Evolutionary conservation across 805 yeast genomes (phyloP).

Genomic region (Barnettozyma sucrosica): DNA sequence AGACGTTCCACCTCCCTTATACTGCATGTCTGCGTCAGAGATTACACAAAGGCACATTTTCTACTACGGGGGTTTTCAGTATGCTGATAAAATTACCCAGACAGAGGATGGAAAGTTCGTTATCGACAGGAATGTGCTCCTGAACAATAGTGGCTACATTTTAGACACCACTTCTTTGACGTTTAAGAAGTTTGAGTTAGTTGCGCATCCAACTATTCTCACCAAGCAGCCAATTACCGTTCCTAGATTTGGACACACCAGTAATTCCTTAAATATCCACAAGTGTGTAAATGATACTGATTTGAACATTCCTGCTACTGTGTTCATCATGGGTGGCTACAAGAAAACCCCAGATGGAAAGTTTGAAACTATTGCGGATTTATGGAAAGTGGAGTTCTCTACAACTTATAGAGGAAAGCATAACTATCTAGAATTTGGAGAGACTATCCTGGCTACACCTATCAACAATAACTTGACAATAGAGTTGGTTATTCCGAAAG

Average conservation of each 20-base stretch:
- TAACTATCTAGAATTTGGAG: slow-evolving; percentile 33
- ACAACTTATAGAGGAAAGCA: slow-evolving; percentile 32
- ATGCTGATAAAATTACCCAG: slow-evolving; percentile 23
- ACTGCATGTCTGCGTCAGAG: slow-evolving; percentile 42
- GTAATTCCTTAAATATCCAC: slow-evolving; percentile 23
- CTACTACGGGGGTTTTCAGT: slow-evolving; percentile 66
- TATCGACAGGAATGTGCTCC: slow-evolving; percentile 36
- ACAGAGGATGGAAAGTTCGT: slow-evolving; percentile 31
- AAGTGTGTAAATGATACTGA: slow-evolving; percentile 7
- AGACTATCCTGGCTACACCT: slow-evolving; percentile 30
- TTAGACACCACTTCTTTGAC: slow-evolving; percentile 45
- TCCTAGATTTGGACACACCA: slow-evolving; percentile 37
- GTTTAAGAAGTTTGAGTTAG: slow-evolving; percentile 42
- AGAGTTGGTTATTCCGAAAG: slow-evolving; percentile 23
- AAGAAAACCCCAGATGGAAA: slow-evolving; percentile 23
- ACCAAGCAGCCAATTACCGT: slow-evolving; percentile 28
- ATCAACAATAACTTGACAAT: slow-evolving; percentile 16
- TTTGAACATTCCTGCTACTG: slow-evolving; percentile 28
- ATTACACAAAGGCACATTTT: slow-evolving; percentile 54
- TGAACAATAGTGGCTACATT: slow-evolving; percentile 54
- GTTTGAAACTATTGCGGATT: slow-evolving; percentile 33
- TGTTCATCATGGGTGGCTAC: slow-evolving; percentile 47
- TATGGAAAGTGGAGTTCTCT: slow-evolving; percentile 37
- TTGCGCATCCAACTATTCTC: slow-evolving; percentile 28
- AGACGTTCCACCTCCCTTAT: slow-evolving; percentile 46